Evolutionary conservation across 2,329 filamentous ascomycete species (phyloP), one percentile per base, ranked within the genome.

Genomic region (Exserohilum turcica): DNA sequence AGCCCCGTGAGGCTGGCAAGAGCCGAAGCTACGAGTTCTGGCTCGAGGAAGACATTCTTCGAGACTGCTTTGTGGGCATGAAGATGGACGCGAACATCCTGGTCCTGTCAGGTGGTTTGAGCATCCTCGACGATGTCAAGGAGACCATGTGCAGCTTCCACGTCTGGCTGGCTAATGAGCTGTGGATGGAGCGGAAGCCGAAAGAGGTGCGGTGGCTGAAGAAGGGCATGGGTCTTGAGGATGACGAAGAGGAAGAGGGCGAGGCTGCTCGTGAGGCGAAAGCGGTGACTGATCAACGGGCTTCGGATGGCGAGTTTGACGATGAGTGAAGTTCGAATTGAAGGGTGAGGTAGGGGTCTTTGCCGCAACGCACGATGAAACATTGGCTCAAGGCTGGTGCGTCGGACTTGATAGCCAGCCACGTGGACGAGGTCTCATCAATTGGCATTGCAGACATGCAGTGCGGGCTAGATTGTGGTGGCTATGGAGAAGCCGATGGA

Each of bases 11-110:
- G 52, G 47, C 50, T 9, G 54, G 54, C 6, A 62, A 73, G 13
- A 78, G 82, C 32, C 61, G 52, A 37, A 79, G 78, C 39, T 74
- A 78, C 56, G 69, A 71, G 10, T 87, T 95, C 59, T 84, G 89
- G 65, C 67, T 96, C 3, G 92, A 96, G 55, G 82, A 85, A 21
- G 72, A 80, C 4, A 70, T 84, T 2, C 74, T 89, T 15, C 55
- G 77, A 24, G 77, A 83, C 49, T 84, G 89, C 66, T 82, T 83
- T 53, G 72, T 81, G 0, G 90, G 91, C 0, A 73, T 80, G 74
- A 80, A 78, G 67, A 66, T 81, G 42, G 65, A 75, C 31, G 77
- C 68, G 5, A 61, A 46, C 12, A 56, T 73, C 15, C 27, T 73
- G 24, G 60, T 56, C 2, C 54, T 73, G 6, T 54, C 61, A 4